phyloP scores from a whole-genome alignment of 2,329 filamentous ascomycete genomes.

The Penicillium sp. region DNA sequence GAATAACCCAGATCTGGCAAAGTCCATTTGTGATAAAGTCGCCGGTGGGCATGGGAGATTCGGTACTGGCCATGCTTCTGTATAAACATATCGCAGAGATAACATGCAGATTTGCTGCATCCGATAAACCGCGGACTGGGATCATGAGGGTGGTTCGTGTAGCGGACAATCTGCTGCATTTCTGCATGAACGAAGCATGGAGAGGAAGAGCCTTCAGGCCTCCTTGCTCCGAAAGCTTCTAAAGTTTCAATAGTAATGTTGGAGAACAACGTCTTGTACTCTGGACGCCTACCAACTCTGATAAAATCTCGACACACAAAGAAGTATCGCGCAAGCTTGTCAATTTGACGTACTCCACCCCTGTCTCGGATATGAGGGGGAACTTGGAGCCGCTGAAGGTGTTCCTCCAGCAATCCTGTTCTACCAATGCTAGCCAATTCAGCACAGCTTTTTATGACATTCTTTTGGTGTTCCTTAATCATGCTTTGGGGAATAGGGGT shows the following conservation, averaged over 20 bases:
- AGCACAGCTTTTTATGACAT: background rate
- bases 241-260: background rate
- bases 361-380: background rate
- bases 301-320: background rate
- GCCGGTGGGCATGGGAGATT: background rate
- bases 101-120: background rate
- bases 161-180: background rate
- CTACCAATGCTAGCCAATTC: background rate
- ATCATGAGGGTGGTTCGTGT: background rate
- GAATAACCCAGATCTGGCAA: background rate
- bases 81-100: background rate
- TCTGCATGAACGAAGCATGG: background rate
- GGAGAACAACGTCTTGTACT: background rate
- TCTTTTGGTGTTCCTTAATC: background rate
- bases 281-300: background rate
- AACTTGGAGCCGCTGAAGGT: background rate
- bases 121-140: background rate
- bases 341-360: background rate
- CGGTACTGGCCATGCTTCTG: background rate
- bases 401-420: background rate
- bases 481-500: background rate
- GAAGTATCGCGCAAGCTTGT: background rate
- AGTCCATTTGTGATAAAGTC: background rate
- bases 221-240: background rate
- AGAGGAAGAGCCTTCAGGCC: background rate